Evolutionary conservation across 257 asterid genomes (phyloP).

Genomic region (Rubia yunnanensis): DNA sequence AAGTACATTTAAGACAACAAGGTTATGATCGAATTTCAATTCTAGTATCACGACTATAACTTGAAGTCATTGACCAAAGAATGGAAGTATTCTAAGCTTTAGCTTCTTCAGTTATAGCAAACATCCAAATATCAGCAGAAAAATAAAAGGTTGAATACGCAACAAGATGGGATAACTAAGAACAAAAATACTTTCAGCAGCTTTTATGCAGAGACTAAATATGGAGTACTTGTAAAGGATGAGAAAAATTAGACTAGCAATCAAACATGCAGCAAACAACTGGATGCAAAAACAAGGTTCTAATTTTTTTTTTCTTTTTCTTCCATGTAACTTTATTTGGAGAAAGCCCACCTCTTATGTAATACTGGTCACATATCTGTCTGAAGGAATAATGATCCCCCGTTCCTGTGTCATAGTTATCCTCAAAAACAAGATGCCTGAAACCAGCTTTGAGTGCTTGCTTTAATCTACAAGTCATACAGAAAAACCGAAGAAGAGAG

Average conservation of each 20-base stretch:
- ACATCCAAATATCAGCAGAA: neutral
- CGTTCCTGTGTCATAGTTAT: slow-evolving; percentile 96
- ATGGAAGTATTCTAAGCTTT: neutral
- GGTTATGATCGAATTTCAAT: neutral
- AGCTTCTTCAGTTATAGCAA: neutral
- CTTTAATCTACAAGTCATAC: slow-evolving; percentile 52
- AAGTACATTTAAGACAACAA: neutral
- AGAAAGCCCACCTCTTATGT: slow-evolving; percentile 54
- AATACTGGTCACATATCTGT: slow-evolving; percentile 92
- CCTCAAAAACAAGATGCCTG: slow-evolving; percentile 92
- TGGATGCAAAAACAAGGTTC: neutral
- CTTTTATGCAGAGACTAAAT: neutral
- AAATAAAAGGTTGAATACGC: neutral
- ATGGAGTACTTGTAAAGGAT: neutral
- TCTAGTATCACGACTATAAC: neutral
- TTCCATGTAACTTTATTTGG: slow-evolving; percentile 2
- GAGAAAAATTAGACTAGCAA: neutral
- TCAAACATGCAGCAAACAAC: neutral
- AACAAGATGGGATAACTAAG: neutral
- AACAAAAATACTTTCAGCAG: neutral
- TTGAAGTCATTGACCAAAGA: too few relatives aligned
- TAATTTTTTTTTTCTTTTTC: neutral
- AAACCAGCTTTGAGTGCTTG: slow-evolving; percentile 98
- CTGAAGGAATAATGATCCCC: slow-evolving; percentile 98
- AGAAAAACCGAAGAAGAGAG: neutral